phyloP scores from a whole-genome alignment of 1,284 basidiomycete genomes.

The Austropuccinia psidii region DNA sequence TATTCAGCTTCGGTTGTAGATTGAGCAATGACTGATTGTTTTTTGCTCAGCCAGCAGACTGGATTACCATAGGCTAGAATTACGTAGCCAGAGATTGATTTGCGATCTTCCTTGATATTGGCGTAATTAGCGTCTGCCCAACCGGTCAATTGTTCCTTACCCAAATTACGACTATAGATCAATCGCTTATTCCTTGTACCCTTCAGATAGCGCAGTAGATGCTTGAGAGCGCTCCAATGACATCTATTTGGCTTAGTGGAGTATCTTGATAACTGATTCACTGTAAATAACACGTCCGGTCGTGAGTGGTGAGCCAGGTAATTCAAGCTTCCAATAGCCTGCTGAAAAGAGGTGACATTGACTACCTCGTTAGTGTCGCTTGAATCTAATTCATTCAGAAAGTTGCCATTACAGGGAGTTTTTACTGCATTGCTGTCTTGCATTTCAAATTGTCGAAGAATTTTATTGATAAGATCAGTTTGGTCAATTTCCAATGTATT shows the following conservation, averaged over 20 bases:
- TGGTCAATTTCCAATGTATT: background rate
- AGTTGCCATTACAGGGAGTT: background rate
- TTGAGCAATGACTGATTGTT: background rate
- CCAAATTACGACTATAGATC: too few relatives aligned
- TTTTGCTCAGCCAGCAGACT: slow-evolving; percentile 6
- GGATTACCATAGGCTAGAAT: background rate
- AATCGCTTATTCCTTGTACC: too few relatives aligned
- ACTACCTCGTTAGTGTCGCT: background rate
- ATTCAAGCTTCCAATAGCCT: background rate
- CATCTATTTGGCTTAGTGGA: background rate
- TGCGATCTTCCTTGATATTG: background rate
- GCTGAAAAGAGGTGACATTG: background rate
- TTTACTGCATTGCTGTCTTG: background rate
- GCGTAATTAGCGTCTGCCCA: background rate
- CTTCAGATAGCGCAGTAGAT: background rate
- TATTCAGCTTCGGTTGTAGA: background rate
- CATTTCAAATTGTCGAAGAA: background rate
- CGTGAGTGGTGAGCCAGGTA: background rate
- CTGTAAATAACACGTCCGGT: background rate
- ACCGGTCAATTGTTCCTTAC: too few relatives aligned
- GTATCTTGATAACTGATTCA: background rate
- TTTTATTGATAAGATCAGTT: background rate
- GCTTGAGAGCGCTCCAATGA: background rate
- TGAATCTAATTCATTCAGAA: background rate
- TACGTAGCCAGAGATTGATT: background rate